A percentile compares a stretch with the other conserved stretches of the same genome.
Conservation (phyloP, 148 eudicot species). For the Persicaria tinctoria region DNA sequence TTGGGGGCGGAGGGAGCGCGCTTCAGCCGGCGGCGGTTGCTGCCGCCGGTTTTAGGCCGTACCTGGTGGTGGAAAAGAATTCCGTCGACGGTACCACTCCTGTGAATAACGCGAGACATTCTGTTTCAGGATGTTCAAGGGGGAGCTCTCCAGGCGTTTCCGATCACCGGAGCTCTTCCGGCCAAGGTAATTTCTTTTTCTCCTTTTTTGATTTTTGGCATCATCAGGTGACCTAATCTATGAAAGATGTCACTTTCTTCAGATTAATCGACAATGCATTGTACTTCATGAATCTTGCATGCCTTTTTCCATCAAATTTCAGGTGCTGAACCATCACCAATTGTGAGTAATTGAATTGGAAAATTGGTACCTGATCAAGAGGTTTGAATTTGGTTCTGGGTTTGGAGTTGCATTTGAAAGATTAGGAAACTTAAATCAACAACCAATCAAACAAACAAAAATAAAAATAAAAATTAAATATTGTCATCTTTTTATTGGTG, state of each 20-base stretch:
- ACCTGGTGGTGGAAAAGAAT: background rate
- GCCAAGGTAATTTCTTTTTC: constrained; percentile 25
- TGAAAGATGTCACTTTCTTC: background rate
- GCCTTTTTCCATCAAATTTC: background rate
- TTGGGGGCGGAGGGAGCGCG: background rate
- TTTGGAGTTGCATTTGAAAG: background rate
- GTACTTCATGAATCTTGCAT: background rate
- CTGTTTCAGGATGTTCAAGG: constrained; percentile 21
- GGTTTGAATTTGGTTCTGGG: background rate
- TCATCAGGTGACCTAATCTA: background rate
- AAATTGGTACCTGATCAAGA: background rate
- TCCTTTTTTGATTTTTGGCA: too few species aligned
- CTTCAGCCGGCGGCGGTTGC: background rate
- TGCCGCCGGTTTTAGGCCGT: constrained; percentile 12
- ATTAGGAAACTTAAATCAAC: too few species aligned
- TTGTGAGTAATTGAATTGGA: too few species aligned
- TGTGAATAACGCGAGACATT: background rate
- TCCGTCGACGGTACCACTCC: background rate
- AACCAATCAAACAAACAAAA: too few species aligned
- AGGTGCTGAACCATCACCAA: too few species aligned
- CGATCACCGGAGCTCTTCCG: constrained; percentile 30
- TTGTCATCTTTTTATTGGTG: too few species aligned
- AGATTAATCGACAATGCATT: background rate
- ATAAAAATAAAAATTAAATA: too few species aligned
- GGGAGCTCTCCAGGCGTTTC: constrained; percentile 29